Evolutionary conservation across 352 stramenopile species (phyloP).

Genomic region (Phytophthora crassamura): DNA sequence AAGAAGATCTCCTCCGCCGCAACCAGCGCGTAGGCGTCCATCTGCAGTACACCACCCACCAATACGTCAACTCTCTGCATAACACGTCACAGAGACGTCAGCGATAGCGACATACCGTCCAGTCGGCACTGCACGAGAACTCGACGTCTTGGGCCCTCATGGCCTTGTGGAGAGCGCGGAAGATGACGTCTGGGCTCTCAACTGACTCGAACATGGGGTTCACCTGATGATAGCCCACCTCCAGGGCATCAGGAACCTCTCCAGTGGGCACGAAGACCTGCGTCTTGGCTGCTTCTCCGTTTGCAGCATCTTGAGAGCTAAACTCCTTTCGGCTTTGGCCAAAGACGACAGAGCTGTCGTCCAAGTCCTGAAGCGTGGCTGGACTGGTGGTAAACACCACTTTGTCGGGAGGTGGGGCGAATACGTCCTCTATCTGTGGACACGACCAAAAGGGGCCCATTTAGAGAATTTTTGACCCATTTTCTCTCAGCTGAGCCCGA

Average conservation of each 20-base stretch:
- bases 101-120: conserved; percentile 55
- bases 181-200: conserved; percentile 52
- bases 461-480: conserved; percentile 9
- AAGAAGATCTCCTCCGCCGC: conserved; percentile 76
- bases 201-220: conserved; percentile 82
- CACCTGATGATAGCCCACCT: conserved; percentile 62
- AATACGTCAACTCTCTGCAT: conserved; percentile 9
- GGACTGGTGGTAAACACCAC: conserved; percentile 41
- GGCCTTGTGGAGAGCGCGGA: conserved; percentile 54
- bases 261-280: conserved; percentile 46
- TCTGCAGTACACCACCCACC: conserved; percentile 47
- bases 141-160: conserved; percentile 57
- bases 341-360: conserved; percentile 34
- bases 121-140: conserved; percentile 56
- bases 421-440: conserved; percentile 39
- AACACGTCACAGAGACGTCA: not conserved
- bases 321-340: conserved; percentile 37
- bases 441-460: not conserved
- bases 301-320: conserved; percentile 14
- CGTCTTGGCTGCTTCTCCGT: conserved; percentile 9
- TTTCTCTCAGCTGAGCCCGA: conserved; percentile 2
- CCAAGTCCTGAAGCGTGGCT: conserved; percentile 47
- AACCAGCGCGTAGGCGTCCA: conserved; percentile 68
- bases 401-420: conserved; percentile 36
- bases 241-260: conserved; percentile 58